Base-by-base conservation (phyloP, 306 rosid species). In the Pterocarpus santalinus region DNA sequence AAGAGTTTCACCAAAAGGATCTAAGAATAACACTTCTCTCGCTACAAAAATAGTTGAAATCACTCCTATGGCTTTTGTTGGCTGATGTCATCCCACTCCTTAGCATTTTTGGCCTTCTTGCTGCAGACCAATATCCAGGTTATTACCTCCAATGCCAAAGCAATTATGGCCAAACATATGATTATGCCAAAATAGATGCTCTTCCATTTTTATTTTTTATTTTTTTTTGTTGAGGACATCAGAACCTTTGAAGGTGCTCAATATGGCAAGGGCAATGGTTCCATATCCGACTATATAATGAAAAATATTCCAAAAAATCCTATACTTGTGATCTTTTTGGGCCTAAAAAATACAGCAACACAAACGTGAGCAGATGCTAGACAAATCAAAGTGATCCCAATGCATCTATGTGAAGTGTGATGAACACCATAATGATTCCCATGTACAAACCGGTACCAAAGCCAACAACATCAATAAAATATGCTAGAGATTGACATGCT, bases 341-440 rank as follows among this genome's bases (percentile, higher is more conserved):
- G 80, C 38, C 81, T 77, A 0, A 60, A 10, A 16, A 2, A 49
- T 3, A 33, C 0, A 17, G 80, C 80, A 41, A 77, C 16, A 7
- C 3, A 10, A 2, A 85, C 55, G 77, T 85, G 86, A 7, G 17
- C 4, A 1, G 39, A 35, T 16, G 83, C 64, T 1, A 79, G 52
- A 62, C 55, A 33, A 2, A 39, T 11, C 0, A 85, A 32, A 10
- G 78, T 53, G 34, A 72, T 46, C 6, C 90, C 92, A 66, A 85
- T 57, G 64, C 67, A 78, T 36, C 65, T 60, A 1, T 85, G 91
- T 32, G 86, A 62, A 10, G 36, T 12, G 5, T 65, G 53, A 43
- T 51, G 56, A 13, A 1, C 17, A 5, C 3, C 2, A 51, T 51
- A 16, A 13, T 4, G 2, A 22, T 22, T 12, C 4, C 0, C 53